These are phyloP conservation scores for Aspergillus ochraceoroseus DNA, from an alignment of 2,329 filamentous ascomycete species.

Conservation along the genomic window DNA sequence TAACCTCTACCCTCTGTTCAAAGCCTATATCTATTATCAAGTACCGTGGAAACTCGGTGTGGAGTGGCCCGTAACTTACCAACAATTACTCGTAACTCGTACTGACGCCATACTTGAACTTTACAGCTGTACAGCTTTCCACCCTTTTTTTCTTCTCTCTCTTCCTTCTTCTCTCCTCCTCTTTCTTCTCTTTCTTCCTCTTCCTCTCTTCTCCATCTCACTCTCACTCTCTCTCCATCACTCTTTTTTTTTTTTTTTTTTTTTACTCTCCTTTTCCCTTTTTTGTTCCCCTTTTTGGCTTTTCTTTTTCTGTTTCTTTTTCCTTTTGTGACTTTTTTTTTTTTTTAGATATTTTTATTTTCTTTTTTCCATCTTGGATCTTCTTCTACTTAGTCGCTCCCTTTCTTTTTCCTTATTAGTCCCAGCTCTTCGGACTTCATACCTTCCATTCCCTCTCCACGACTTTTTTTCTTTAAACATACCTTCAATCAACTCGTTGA, in stretches of 20 bases:
- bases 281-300: slow-evolving; percentile 15
- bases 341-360: slow-evolving; percentile 14
- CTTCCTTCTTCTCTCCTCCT: slow-evolving; percentile 18
- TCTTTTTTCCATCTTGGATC: slow-evolving; percentile 16
- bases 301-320: slow-evolving; percentile 18
- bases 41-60: too few relatives aligned
- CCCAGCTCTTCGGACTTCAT: slow-evolving; percentile 22
- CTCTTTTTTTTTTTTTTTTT: slow-evolving; percentile 16
- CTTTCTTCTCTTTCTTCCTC: slow-evolving; percentile 17
- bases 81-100: too few relatives aligned
- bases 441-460: slow-evolving; percentile 14
- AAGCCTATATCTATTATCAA: too few relatives aligned
- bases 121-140: background rate
- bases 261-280: slow-evolving; percentile 24
- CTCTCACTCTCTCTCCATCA: slow-evolving; percentile 21
- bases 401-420: slow-evolving; percentile 21
- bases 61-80: too few relatives aligned
- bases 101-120: slow-evolving; percentile 7
- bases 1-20: too few relatives aligned
- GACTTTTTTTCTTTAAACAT: slow-evolving; percentile 13
- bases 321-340: slow-evolving; percentile 19
- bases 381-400: slow-evolving; percentile 16
- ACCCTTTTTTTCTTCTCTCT: slow-evolving; percentile 14
- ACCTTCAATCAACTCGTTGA: slow-evolving; percentile 11
- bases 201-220: slow-evolving; percentile 21